Evolutionary conservation across 306 rosid genomes (phyloP).

Genomic region (Dalbergia oliveri): DNA sequence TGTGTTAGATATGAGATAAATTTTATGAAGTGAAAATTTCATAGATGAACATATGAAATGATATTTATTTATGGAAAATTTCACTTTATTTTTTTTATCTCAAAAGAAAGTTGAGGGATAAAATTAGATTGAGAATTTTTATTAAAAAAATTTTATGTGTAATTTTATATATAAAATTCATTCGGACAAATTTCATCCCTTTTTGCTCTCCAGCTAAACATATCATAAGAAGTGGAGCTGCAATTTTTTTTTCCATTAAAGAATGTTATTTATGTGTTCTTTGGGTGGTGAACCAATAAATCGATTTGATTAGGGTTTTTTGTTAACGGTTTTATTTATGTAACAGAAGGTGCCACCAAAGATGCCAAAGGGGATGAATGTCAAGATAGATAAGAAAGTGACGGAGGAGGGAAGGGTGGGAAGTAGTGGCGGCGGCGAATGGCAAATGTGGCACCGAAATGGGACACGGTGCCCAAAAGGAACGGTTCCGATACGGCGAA

Average conservation of each 20-base stretch:
- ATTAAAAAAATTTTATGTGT: no score
- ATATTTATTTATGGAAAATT: no score
- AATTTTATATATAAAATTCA: no score
- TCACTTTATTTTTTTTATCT: no score
- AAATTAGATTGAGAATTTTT: no score
- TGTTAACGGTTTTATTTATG: not conserved
- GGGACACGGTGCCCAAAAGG: slow-evolving; percentile 87
- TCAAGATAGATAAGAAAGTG: not conserved
- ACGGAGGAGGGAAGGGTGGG: not conserved
- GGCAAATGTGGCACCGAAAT: slow-evolving; percentile 89
- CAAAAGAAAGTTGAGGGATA: no score
- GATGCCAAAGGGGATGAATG: slow-evolving; percentile 60
- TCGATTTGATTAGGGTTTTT: not conserved
- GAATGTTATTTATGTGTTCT: not conserved
- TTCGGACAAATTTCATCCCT: no score
- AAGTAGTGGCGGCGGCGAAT: slow-evolving; percentile 4
- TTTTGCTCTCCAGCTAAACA: no score
- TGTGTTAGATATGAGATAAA: no score
- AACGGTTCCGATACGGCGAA: slow-evolving; percentile 83
- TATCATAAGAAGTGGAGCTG: no score
- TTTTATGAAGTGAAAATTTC: no score
- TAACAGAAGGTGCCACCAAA: slow-evolving; percentile 66
- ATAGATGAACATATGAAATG: no score
- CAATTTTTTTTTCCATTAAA: not conserved
- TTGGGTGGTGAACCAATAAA: not conserved